Evolutionary conservation across 2,329 filamentous ascomycete genomes (phyloP), one percentile per base, ranked within the genome.

Genomic region (Parafenestella ontariensis): DNA sequence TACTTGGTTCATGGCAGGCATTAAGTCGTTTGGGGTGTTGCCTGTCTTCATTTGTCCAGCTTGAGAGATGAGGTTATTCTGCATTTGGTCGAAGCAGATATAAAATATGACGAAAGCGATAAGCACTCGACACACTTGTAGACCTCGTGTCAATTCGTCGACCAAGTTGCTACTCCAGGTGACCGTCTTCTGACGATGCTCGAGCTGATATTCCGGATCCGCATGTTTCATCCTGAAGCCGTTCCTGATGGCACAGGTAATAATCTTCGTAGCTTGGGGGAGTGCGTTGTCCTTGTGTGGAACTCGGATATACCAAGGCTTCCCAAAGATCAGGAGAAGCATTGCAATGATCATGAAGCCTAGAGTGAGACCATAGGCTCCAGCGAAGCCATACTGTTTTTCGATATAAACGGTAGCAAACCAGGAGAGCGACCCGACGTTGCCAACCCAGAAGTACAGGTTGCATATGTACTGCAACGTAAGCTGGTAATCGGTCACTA

Each of bases 391-490:
- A 52, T 87, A 74, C 64, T 87, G 82, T 53, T 83, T 78, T 72
- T 92, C 89, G 78, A 91, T 83, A 69, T 86, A 87, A 1, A 85
- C 85, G 0, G 87, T 91, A 6, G 84, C 86, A 62, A 75, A 69
- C 49, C 85, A 79, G 0, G 85, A 89, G 6, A 92, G 79, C 1
- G 87, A 85, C n/a, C 89, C 89, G 15, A 92, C 63, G 74, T 92
- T 91, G 69, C 68, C 69, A 10, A 72, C 41, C 76, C 76, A 78
- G 51, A 75, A 79, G 49, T 72, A 75, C 1, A 75, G 45, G 41
- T 73, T 76, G 62, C 75, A 78, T 13, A 78, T 75, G 54, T 72
- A 77, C 43, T 74, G 69, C 0, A 77, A 49, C 0, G 75, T 78
- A 4, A 75, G 59, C 5, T 69, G 54, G 15, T 69, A 63, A 40